A percentile compares a stretch with the other conserved stretches of the same genome.
phyloP scores from a whole-genome alignment of 352 stramenopile species.

The Globisporangium splendens region DNA sequence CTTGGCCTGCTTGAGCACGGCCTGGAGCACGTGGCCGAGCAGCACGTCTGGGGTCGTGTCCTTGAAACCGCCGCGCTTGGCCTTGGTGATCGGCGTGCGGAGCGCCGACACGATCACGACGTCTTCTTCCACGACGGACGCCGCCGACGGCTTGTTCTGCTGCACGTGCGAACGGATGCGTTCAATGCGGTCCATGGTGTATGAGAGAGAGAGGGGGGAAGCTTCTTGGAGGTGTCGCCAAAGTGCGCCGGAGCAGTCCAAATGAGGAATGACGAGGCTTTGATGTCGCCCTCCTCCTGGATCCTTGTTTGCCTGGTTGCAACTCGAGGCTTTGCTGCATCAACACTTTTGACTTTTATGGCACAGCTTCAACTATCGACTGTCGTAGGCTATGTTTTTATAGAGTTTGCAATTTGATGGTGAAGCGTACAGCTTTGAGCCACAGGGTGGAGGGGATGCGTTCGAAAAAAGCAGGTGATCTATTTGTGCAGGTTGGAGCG shows the following conservation, averaged over 20 bases:
- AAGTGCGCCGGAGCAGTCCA: neutral
- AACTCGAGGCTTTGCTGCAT: neutral
- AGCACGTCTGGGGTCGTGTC: conserved; percentile 90
- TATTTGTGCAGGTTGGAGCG: neutral
- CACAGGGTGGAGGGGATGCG: neutral
- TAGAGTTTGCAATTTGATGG: neutral
- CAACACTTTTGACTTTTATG: neutral
- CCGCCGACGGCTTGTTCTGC: conserved; percentile 19
- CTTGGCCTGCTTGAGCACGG: conserved; percentile 80
- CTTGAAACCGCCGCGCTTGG: conserved; percentile 87
- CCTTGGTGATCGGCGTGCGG: conserved; percentile 86
- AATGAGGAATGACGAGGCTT: conserved; percentile 7
- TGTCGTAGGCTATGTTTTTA: neutral
- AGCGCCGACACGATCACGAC: conserved; percentile 83
- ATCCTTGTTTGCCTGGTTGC: neutral
- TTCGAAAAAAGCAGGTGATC: neutral
- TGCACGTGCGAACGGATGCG: conserved; percentile 69
- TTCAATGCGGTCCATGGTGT: conserved; percentile 66
- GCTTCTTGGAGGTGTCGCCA: neutral
- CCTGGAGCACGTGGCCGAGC: conserved; percentile 79
- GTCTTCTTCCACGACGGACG: conserved; percentile 48
- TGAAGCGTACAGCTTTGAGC: no score
- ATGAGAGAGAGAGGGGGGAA: neutral
- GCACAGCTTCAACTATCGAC: neutral
- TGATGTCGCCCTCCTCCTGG: no score